Base-by-base conservation (phyloP, 2,329 filamentous ascomycete species). In the Rutstroemia sp. region DNA sequence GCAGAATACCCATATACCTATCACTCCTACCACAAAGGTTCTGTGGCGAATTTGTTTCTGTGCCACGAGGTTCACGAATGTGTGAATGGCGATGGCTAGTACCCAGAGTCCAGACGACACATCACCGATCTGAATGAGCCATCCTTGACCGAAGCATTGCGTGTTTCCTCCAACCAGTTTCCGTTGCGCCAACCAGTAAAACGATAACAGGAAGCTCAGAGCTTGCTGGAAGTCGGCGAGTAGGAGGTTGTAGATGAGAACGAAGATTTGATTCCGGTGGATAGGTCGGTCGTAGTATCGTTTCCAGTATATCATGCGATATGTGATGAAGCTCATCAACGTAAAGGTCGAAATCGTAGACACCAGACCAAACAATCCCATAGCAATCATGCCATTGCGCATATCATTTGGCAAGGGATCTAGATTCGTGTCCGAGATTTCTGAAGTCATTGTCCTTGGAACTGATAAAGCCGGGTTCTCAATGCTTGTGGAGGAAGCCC, bases 161-260 rank as follows among this genome's bases (percentile, higher is more conserved):
- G 54, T 19, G 49, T 48, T 46, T 25, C 52, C 52, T 14, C 47
- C 57, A n/a, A 59, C 23, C 42, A 59, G 41, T 8, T 34, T 27
- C 42, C 56, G 48, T 12, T 52, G 14, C 34, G 46, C 30, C 9
- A 59, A 23, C 58, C 58, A 59, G 23, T 57, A 48, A 38, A 54
- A 52, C 58, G 50, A 46, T 37, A 61, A 50, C 18, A 57, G 38
- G 37, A 59, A 59, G 34, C 38, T 44, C 8, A 59, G 34, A 8
- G 49, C 48, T 34, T 54, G 55, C 47, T 59, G 58, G 16, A 44
- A 57, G 38, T 59, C 58, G 51, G 58, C 58, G 44, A 59, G 47
- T n/a, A 59, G n/a, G 25, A 59, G 55, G 51, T 58, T 59, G 45
- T 51, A 59, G 41, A 59, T 52, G 23, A 59, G 45, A 23, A 59